A percentile compares a stretch with the other conserved stretches of the same genome.
Evolutionary conservation across 441 rosid genomes (phyloP).

Genomic region (Gossypium davidsonii): DNA sequence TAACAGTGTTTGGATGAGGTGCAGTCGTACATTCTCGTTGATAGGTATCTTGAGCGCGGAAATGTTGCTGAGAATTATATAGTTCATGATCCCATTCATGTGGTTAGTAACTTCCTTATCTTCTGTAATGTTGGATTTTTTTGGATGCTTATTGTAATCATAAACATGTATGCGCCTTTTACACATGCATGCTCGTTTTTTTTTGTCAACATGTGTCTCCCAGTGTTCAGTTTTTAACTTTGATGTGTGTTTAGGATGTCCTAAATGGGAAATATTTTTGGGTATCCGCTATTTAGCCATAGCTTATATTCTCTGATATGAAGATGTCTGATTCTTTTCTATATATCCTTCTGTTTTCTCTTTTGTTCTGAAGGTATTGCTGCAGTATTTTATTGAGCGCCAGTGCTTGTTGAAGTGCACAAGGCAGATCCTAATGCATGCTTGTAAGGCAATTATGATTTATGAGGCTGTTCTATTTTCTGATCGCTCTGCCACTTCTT

Average conservation of each 20-base stretch:
- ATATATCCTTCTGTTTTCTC: conserved; percentile 12
- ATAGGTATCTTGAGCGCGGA: conserved; percentile 46
- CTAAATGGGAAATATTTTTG: background rate
- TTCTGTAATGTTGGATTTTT: background rate
- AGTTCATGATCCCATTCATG: conserved; percentile 49
- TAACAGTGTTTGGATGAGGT: conserved; percentile 86
- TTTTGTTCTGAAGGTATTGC: conserved; percentile 52
- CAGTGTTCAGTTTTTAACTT: background rate
- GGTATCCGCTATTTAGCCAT: background rate
- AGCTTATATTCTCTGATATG: background rate
- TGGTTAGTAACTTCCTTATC: conserved; percentile 42
- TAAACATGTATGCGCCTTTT: background rate
- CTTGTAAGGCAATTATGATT: conserved; percentile 47
- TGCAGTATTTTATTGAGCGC: conserved; percentile 83
- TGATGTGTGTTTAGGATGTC: background rate
- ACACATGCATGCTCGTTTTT: background rate
- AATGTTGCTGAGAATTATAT: conserved; percentile 34
- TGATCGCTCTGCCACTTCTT: background rate
- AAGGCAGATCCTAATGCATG: conserved; percentile 67
- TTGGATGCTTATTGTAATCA: background rate
- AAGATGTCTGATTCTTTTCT: background rate
- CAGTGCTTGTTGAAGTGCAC: conserved; percentile 96
- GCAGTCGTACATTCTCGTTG: conserved; percentile 79
- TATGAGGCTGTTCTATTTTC: conserved; percentile 13
- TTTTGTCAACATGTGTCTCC: background rate